Percentiles rank a stretch among this genome's conserved stretches.
Conservation (phyloP, 2,329 filamentous ascomycete genomes). For the Leptographium flavum region DNA sequence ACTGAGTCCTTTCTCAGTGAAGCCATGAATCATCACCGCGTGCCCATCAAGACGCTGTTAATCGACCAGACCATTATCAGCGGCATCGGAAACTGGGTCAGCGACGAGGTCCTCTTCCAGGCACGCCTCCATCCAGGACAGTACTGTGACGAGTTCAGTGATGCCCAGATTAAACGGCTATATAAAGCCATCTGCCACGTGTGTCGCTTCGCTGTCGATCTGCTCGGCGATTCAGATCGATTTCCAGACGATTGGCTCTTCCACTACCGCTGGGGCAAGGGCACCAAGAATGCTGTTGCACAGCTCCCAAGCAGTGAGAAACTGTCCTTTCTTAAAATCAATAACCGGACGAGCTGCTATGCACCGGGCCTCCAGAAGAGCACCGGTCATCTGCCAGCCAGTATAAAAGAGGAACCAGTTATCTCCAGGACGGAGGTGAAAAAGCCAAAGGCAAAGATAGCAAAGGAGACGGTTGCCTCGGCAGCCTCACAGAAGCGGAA, state of each 20-base stretch:
- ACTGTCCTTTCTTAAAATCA: slow-evolving; percentile 76
- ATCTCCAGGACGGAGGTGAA: slow-evolving; percentile 15
- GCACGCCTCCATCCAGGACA: slow-evolving; percentile 84
- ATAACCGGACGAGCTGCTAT: slow-evolving; percentile 80
- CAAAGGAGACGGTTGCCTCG: slow-evolving; percentile 8
- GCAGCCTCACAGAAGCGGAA: slow-evolving; percentile 5
- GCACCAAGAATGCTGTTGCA: slow-evolving; percentile 54
- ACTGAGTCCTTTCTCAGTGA: slow-evolving; percentile 61
- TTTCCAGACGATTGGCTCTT: slow-evolving; percentile 87
- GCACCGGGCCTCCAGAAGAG: slow-evolving; percentile 82
- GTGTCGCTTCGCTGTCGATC: slow-evolving; percentile 64
- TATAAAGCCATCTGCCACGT: slow-evolving; percentile 64
- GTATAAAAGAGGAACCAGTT: slow-evolving; percentile 27
- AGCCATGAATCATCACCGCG: slow-evolving; percentile 60
- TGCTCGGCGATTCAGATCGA: slow-evolving; percentile 65
- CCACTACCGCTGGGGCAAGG: slow-evolving; percentile 79
- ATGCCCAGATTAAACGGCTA: slow-evolving; percentile 55
- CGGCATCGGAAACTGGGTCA: slow-evolving; percentile 95
- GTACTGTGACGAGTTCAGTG: slow-evolving; percentile 69
- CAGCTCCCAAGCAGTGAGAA: slow-evolving; percentile 72
- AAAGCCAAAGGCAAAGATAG: slow-evolving; percentile 11
- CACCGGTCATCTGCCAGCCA: slow-evolving; percentile 28
- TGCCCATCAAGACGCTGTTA: slow-evolving; percentile 79
- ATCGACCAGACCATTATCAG: slow-evolving; percentile 81
- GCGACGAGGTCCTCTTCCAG: slow-evolving; percentile 85